Evolutionary conservation across 805 yeast genomes (phyloP).

Genomic region (Saccharomyces jurei): DNA sequence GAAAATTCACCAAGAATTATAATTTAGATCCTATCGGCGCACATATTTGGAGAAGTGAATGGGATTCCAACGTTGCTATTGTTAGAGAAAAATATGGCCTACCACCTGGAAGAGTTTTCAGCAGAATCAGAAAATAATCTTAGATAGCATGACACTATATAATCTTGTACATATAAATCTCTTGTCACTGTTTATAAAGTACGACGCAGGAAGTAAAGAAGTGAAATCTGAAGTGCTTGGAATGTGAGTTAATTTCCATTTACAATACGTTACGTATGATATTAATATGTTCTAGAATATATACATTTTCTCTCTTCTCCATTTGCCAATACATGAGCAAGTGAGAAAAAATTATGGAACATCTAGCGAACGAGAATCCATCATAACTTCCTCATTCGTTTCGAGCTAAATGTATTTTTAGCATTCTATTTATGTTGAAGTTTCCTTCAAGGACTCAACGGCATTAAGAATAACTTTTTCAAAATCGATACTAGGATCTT

Average conservation of each 20-base stretch:
- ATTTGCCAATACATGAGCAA: background rate
- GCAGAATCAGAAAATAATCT: conserved; percentile 39
- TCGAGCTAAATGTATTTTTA: background rate
- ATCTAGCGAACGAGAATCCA: background rate
- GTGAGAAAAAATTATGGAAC: background rate
- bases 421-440: conserved; percentile 5
- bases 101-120: conserved; percentile 67
- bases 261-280: background rate
- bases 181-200: background rate
- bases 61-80: conserved; percentile 63
- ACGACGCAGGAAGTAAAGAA: background rate
- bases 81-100: conserved; percentile 71
- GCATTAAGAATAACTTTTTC: conserved; percentile 61
- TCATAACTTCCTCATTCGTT: background rate
- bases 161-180: background rate
- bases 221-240: background rate
- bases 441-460: conserved; percentile 43
- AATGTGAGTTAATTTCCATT: background rate
- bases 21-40: conserved; percentile 78
- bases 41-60: conserved; percentile 79
- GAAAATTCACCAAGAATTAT: conserved; percentile 52
- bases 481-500: conserved; percentile 85
- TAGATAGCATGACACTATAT: background rate
- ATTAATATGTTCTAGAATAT: background rate
- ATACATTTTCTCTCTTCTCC: background rate